These are phyloP conservation scores for Scedosporium aurantiacum DNA, from an alignment of 2,329 filamentous ascomycete species.

Conservation along the genomic window DNA sequence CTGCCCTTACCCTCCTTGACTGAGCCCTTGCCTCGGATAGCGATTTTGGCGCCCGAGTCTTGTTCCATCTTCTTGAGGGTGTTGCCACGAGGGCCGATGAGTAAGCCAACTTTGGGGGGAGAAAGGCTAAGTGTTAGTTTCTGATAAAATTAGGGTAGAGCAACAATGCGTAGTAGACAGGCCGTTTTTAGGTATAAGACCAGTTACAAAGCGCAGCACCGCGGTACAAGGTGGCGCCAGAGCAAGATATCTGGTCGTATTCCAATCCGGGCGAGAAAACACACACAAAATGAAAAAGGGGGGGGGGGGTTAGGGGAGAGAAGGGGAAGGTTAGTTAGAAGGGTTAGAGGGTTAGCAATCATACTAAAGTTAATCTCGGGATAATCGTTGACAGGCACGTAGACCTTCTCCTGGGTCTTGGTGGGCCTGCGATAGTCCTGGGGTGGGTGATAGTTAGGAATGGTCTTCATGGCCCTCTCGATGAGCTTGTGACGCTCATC, in stretches of 20 bases:
- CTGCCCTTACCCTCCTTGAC: slow-evolving; percentile 99
- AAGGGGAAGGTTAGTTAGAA: slow-evolving; percentile 48
- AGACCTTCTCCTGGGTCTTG: slow-evolving; percentile 99
- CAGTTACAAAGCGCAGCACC: not conserved
- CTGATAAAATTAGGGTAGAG: slow-evolving; percentile 24
- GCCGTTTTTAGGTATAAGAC: not conserved
- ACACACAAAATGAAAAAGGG: slow-evolving; percentile 17
- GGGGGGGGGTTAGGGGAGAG: slow-evolving; percentile 16
- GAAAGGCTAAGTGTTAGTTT: slow-evolving; percentile 89
- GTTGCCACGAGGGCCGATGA: slow-evolving; percentile 99
- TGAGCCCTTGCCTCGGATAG: slow-evolving; percentile 97
- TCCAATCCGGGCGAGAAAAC: slow-evolving; percentile 6
- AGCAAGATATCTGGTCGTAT: slow-evolving; percentile 1
- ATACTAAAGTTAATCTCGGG: slow-evolving; percentile 99
- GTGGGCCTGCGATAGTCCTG: slow-evolving; percentile 97
- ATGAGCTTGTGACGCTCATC: slow-evolving; percentile 98
- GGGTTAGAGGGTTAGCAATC: slow-evolving; percentile 97
- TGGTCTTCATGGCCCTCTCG: slow-evolving; percentile 98
- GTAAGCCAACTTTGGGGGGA: slow-evolving; percentile 91
- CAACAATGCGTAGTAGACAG: slow-evolving; percentile 7
- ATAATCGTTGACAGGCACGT: slow-evolving; percentile 99
- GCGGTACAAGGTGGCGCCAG: not conserved
- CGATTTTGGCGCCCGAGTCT: slow-evolving; percentile 96
- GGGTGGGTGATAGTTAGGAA: slow-evolving; percentile 97
- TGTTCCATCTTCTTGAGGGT: slow-evolving; percentile 99